Conservation (phyloP, 2,329 filamentous ascomycete species). For the Pseudopithomyces chartarum region DNA sequence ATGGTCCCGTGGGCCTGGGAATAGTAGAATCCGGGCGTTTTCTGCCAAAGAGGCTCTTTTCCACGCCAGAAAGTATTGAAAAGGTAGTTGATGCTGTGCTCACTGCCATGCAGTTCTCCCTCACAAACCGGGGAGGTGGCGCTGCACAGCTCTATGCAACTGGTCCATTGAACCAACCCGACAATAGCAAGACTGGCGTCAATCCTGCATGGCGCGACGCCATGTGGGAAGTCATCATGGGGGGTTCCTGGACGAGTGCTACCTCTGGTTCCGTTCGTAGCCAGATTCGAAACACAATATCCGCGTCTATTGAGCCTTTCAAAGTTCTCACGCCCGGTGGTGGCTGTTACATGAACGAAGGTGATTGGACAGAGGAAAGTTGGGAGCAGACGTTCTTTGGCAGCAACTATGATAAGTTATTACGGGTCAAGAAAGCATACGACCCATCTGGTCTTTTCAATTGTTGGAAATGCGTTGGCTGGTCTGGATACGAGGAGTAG, state of each 20-base stretch:
- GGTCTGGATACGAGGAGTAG: constrained; percentile 42
- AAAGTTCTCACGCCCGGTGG: constrained; percentile 41
- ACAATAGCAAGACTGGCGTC: constrained; percentile 36
- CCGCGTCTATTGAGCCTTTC: constrained; percentile 34
- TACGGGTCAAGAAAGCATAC: constrained; percentile 35
- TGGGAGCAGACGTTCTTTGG: constrained; percentile 44
- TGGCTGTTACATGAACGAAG: constrained; percentile 45
- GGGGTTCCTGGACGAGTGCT: constrained; percentile 33
- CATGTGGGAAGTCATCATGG: constrained; percentile 43
- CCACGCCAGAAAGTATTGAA: constrained; percentile 19
- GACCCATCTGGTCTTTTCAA: constrained; percentile 41
- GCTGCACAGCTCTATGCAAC: constrained; percentile 43
- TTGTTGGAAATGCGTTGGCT: constrained; percentile 45
- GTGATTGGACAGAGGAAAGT: constrained; percentile 41
- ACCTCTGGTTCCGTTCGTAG: constrained; percentile 21
- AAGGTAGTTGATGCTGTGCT: constrained; percentile 38
- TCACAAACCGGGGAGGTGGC: constrained; percentile 31
- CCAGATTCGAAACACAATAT: constrained; percentile 37
- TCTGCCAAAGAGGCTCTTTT: constrained; percentile 37
- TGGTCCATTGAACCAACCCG: constrained; percentile 37
- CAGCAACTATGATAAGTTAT: constrained; percentile 32
- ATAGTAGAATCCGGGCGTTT: constrained; percentile 41
- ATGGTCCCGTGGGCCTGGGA: constrained; percentile 41
- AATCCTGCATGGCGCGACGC: constrained; percentile 40
- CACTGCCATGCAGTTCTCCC: constrained; percentile 38